phyloP scores from a whole-genome alignment of 2,329 filamentous ascomycete species.

The Keithomyces neogunnii region DNA sequence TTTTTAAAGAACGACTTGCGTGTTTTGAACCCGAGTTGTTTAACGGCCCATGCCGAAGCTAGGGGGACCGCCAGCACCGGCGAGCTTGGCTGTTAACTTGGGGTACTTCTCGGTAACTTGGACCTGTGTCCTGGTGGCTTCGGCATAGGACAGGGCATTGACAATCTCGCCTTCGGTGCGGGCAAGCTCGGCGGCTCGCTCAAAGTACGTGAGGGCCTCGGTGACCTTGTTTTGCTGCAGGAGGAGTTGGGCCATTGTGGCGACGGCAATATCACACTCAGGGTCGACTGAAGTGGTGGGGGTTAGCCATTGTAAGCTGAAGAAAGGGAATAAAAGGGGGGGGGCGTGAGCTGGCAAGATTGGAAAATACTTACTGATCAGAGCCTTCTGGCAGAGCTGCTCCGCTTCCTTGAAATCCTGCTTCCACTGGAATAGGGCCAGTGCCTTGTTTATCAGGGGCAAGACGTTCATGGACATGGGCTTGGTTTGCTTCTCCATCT shows the following conservation, averaged over 20 bases:
- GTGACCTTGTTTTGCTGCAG: constrained; percentile 96
- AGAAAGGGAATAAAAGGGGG: background rate
- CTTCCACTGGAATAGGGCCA: constrained; percentile 97
- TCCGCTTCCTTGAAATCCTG: constrained; percentile 92
- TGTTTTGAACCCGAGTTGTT: constrained; percentile 9
- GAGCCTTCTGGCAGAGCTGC: constrained; percentile 91
- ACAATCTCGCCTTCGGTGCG: constrained; percentile 93
- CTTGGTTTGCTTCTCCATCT: constrained; percentile 94
- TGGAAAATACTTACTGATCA: constrained; percentile 67
- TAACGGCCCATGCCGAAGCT: constrained; percentile 28
- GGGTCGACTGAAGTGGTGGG: constrained; percentile 64
- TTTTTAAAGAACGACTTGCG: background rate
- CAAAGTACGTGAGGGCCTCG: constrained; percentile 92
- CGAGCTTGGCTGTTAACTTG: constrained; percentile 63
- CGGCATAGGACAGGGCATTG: constrained; percentile 92
- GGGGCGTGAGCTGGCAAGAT: too few relatives aligned
- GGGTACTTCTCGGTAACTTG: constrained; percentile 86
- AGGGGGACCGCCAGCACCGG: constrained; percentile 25
- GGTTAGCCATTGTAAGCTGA: constrained; percentile 23
- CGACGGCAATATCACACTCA: constrained; percentile 96
- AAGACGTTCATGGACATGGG: constrained; percentile 96
- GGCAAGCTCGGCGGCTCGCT: constrained; percentile 88
- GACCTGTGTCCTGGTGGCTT: constrained; percentile 92
- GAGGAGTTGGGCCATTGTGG: constrained; percentile 95
- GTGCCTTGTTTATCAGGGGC: constrained; percentile 95